Evolutionary conservation across 768 basidiomycete genomes (phyloP), one percentile per base, ranked within the genome.

Genomic region (Paxillus rubicundulus): DNA sequence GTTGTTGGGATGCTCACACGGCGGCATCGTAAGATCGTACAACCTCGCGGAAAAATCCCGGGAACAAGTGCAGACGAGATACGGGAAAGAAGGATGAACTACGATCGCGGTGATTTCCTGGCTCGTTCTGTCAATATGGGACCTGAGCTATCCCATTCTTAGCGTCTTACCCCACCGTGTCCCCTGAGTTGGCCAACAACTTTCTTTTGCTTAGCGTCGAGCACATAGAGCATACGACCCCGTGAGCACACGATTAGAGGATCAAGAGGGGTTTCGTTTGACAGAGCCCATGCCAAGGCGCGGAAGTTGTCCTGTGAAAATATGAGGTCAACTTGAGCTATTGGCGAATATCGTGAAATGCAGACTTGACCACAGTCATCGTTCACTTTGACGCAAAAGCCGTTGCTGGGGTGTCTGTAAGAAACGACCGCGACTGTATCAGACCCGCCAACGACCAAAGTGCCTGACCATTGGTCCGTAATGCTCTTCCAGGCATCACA

Each of bases 1-100:
- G 59, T 90, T 86, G 36, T 72, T 69, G 2, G 74, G 72, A 21
- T 30, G 47, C 28, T 71, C 53, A 34, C 69, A 56, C 3, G 71
- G 66, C 13, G 66, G 63, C 43, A 65, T 53, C 16, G 71, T 70
- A 4, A 90, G 74, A 61, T 89, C 82, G 51, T 89, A 90, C 44
- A 92, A 77, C 27, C 89, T 75, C 5, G 82, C 76, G 0, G 87
- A 80, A 59, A 80, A 81, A 64, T 92, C 89, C 39, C 83, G 73
- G 0, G 89, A 89, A 13, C 87, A 88, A 2, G 85, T 87, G 58
- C 83, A 84, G 55, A 88, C 76, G 4, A 85, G 63, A 55, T 86
- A 74, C 10, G 84, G 81, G 39, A 71, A 72, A 0, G 59, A 70
- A 5, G 84, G 86, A 64, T 89, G 85, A 7, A 85, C 81, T 0